Evolutionary conservation across 2,329 filamentous ascomycete genomes (phyloP).

Genomic region (Orbilia ellipsospora): DNA sequence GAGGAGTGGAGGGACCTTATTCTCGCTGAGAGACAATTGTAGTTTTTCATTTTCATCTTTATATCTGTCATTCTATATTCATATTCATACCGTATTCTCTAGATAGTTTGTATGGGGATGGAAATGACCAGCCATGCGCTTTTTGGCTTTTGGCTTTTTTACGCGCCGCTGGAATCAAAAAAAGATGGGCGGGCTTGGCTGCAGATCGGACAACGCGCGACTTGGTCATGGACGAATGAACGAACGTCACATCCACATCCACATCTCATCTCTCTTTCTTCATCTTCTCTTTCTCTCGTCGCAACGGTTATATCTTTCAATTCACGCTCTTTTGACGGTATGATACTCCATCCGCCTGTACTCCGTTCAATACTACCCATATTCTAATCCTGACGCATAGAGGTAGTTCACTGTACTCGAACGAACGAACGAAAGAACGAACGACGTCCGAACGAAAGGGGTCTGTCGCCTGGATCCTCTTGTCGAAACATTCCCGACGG

Average conservation of each 20-base stretch:
- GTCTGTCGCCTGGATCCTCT: neutral
- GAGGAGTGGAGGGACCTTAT: constrained; percentile 45
- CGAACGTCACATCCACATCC: too few relatives aligned
- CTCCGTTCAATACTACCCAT: too few relatives aligned
- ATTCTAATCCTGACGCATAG: too few relatives aligned
- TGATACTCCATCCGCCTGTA: too few relatives aligned
- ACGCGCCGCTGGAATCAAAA: constrained; percentile 1
- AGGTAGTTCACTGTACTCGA: neutral
- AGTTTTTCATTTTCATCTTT: neutral
- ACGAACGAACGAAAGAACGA: neutral
- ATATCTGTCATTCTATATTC: neutral
- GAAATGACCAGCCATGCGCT: constrained; percentile 39
- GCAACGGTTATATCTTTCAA: too few relatives aligned
- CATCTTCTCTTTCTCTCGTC: too few relatives aligned
- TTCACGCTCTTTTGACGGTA: too few relatives aligned
- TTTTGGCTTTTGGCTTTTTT: constrained; percentile 10
- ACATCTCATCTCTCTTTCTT: too few relatives aligned
- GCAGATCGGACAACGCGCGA: too few relatives aligned
- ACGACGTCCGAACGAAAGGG: neutral
- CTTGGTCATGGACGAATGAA: too few relatives aligned
- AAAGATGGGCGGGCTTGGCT: neutral
- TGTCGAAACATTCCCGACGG: neutral
- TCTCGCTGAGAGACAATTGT: constrained; percentile 38
- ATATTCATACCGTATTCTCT: too few relatives aligned
- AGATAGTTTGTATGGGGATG: neutral